Evolutionary conservation across 2,329 filamentous ascomycete species (phyloP).

Genomic region (Beauveria australis): DNA sequence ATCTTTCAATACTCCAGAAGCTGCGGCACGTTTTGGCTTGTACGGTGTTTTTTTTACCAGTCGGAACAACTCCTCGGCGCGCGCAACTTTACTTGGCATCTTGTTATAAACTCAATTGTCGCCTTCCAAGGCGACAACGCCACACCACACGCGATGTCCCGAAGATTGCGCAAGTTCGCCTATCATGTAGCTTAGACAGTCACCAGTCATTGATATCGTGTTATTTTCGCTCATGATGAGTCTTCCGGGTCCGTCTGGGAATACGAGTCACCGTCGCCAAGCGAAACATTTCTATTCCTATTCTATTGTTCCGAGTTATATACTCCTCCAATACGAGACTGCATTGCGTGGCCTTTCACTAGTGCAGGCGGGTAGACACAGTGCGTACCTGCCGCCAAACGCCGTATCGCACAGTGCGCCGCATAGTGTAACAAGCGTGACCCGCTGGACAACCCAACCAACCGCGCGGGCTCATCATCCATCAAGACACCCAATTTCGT

Average conservation of each 20-base stretch:
- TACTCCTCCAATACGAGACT: not conserved
- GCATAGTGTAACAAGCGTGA: not conserved
- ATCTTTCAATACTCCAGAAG: not conserved
- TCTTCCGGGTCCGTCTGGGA: not conserved
- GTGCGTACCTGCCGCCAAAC: not conserved
- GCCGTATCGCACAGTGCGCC: not conserved
- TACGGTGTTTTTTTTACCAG: not conserved
- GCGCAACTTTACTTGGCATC: not conserved
- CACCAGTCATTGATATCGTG: not conserved
- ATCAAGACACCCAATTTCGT: not conserved
- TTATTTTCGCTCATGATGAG: not conserved
- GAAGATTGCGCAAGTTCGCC: too few relatives aligned
- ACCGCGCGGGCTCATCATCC: not conserved
- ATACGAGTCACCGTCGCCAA: not conserved
- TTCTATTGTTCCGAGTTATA: not conserved
- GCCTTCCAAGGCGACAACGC: not conserved
- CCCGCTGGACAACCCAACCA: not conserved
- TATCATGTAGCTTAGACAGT: not conserved
- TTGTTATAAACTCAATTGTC: not conserved
- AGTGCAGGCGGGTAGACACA: not conserved
- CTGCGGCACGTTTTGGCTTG: too few relatives aligned
- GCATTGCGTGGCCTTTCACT: not conserved
- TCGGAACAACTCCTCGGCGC: not conserved
- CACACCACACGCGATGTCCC: not conserved
- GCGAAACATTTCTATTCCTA: not conserved